phyloP scores from a whole-genome alignment of 2,329 filamentous ascomycete genomes.

The Fusarium euwallaceae region DNA sequence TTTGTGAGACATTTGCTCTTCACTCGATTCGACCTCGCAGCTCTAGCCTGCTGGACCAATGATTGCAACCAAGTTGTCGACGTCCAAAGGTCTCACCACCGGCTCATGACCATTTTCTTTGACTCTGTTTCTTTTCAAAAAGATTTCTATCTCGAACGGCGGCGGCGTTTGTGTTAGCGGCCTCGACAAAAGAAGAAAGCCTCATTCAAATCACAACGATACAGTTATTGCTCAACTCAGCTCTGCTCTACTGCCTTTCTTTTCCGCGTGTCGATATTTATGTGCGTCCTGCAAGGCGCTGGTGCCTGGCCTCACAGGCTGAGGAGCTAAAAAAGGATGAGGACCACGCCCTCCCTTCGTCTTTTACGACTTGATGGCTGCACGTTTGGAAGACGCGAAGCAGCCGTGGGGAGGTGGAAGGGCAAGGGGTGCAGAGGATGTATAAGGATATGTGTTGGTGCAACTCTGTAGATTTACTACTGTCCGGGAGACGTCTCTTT shows the following conservation, averaged over 20 bases:
- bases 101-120: constrained; percentile 33
- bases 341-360: background rate
- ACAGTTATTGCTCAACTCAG: constrained; percentile 15
- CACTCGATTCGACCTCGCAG: constrained; percentile 21
- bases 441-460: constrained; percentile 42
- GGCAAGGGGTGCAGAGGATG: constrained; percentile 29
- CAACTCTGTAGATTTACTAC: constrained; percentile 43
- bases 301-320: constrained; percentile 14
- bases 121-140: constrained; percentile 22
- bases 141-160: constrained; percentile 30
- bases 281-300: constrained; percentile 9
- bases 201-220: constrained; percentile 18
- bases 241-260: constrained; percentile 8
- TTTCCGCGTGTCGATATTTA: constrained; percentile 16
- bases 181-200: constrained; percentile 35
- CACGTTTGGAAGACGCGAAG: background rate
- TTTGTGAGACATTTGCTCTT: constrained; percentile 25
- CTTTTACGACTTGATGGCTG: constrained; percentile 2
- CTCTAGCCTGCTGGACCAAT: constrained; percentile 27
- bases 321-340: constrained; percentile 9
- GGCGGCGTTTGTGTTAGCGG: constrained; percentile 39
- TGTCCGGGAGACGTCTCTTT: constrained; percentile 40
- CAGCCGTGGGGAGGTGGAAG: background rate
- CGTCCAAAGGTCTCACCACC: constrained; percentile 24
- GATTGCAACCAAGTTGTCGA: constrained; percentile 16